Evolutionary conservation across 495 filamentous ascomycete genomes (phyloP), one percentile per base, ranked within the genome.

Genomic region (Venustampulla echinocandica): DNA sequence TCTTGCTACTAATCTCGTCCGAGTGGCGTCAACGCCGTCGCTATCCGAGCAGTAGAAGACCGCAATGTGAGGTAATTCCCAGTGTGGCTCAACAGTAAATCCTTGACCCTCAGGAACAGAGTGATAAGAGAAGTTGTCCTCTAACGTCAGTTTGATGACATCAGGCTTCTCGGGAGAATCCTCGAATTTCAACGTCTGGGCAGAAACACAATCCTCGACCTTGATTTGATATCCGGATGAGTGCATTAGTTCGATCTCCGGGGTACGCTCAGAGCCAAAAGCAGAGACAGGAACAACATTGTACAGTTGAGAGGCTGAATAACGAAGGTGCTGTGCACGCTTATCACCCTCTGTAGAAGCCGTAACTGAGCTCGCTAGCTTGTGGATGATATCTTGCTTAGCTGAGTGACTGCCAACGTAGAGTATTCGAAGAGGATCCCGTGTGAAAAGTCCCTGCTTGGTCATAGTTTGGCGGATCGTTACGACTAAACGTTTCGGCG

Each of bases 201-300:
- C 83, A 11, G 65, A 68, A 28, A 69, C 69, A 55, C 84, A 88
- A 43, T 85, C 77, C 48, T 88, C 82, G 17, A 89, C 80, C 46
- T 79, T 77, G 50, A 89, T 76, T 55, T 87, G 83, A 21, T 79
- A 75, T 1, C 68, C 71, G 19, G 71, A 76, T 18, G 73, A 76
- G 49, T 86, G 79, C 55, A 87, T 84, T 6, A 86, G 77, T 44
- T 87, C 78, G 18, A 88, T 76, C 55, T 88, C 84, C 1, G 82
- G 81, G 50, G 69, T 72, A 42, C 73, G 73, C 14, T 73, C 69
- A 17, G 77, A 69, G 10, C 82, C 82, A 60, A 85, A 87, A 0
- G 79, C 81, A 0, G 83, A 81, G 50, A 81, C 68, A 22, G 84
- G 83, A 34, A 89, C 77, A 50, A 88, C 79, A 64, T 83, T 86